Conservation (phyloP, 305 asterid genomes). For the Rubia occidens region DNA sequence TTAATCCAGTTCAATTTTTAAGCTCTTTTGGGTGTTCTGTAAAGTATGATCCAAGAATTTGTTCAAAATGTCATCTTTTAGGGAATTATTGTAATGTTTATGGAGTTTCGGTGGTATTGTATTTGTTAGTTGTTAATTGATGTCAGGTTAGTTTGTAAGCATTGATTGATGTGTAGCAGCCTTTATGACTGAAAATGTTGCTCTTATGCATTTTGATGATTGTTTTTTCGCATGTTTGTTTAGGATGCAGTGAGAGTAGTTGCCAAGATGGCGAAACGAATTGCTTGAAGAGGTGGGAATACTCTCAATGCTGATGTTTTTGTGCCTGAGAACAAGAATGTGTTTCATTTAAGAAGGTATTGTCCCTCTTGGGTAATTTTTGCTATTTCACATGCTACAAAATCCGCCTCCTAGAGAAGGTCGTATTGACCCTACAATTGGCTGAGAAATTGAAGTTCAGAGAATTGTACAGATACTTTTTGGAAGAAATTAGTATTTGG, state of each 20-base stretch:
- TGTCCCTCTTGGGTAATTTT: background rate
- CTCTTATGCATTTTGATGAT: background rate
- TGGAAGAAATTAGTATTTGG: too few relatives aligned
- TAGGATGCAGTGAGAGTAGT: slow-evolving; percentile 91
- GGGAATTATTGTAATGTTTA: too few relatives aligned
- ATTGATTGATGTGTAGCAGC: background rate
- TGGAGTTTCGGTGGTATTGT: too few relatives aligned
- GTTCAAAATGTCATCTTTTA: too few relatives aligned
- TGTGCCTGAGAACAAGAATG: slow-evolving; percentile 72
- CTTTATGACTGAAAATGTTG: background rate
- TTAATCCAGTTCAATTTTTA: too few relatives aligned
- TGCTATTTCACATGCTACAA: background rate
- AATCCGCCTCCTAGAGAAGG: too few relatives aligned
- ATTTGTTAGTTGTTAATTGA: too few relatives aligned
- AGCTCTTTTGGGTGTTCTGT: too few relatives aligned
- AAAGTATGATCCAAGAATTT: too few relatives aligned
- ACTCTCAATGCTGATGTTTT: slow-evolving; percentile 78
- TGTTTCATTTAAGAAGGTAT: slow-evolving; percentile 87
- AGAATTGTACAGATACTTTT: too few relatives aligned
- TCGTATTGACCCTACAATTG: too few relatives aligned
- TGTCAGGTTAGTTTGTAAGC: slow-evolving; percentile 24
- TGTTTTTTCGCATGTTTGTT: background rate
- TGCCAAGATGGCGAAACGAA: slow-evolving; percentile 75
- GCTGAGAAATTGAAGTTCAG: too few relatives aligned
- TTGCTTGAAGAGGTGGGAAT: slow-evolving; percentile 81